Percentiles rank a stretch among this genome's conserved stretches.
phyloP scores from a whole-genome alignment of 148 eudicot species.

The Chenopodium berlandieri region DNA sequence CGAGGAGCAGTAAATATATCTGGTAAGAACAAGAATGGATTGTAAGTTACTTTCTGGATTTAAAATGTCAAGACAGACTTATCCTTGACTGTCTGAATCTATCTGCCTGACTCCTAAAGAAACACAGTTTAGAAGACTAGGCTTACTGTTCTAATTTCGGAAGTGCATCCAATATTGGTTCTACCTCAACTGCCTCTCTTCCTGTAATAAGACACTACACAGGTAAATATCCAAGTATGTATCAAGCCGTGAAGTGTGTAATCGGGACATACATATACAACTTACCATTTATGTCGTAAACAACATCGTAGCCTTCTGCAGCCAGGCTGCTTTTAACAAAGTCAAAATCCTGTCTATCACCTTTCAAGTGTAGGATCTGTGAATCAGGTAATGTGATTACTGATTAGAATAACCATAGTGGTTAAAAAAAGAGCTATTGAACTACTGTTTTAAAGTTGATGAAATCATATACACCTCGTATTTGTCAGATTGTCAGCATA shows the following conservation, averaged over 20 bases:
- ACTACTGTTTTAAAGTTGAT: background rate
- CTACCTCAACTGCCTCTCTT: constrained; percentile 94
- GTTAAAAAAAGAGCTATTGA: background rate
- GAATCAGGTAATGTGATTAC: background rate
- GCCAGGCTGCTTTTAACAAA: constrained; percentile 78
- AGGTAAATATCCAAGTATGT: background rate
- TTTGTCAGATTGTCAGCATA: background rate
- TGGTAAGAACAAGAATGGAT: constrained; percentile 19
- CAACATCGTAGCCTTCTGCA: constrained; percentile 90
- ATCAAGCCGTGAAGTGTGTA: background rate
- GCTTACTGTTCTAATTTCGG: constrained; percentile 98
- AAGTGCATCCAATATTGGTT: constrained; percentile 85
- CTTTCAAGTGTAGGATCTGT: constrained; percentile 90
- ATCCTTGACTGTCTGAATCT: background rate
- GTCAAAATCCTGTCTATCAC: constrained; percentile 84
- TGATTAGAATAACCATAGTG: background rate
- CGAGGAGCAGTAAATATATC: constrained; percentile 95
- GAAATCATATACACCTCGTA: background rate
- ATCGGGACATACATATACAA: background rate
- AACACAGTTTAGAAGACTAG: background rate
- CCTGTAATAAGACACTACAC: constrained; percentile 43
- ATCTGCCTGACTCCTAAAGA: background rate
- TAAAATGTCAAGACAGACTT: too few species aligned
- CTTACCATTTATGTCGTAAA: constrained; percentile 86
- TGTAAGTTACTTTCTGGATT: background rate